Base-by-base conservation (phyloP, 495 filamentous ascomycete species). In the Neurospora tetraspora region DNA sequence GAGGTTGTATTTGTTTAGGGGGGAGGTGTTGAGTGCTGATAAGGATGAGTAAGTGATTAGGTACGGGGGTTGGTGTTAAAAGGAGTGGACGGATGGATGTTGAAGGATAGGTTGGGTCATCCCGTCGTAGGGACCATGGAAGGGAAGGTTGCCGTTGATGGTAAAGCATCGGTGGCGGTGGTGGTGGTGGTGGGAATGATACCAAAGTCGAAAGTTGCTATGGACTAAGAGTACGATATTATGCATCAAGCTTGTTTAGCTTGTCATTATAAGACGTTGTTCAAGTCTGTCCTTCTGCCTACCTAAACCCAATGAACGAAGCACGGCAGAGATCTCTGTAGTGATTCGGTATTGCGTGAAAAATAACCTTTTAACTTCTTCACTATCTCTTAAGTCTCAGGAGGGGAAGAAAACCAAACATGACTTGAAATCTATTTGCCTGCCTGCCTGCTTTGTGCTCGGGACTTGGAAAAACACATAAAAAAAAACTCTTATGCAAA, bases 11-110 rank as follows among this genome's bases (percentile, higher is more conserved):
- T 77, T 87, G 65, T 87, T 88, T 73, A 82, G 83, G 37, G 80
- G 83, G 68, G 85, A 87, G 68, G 81, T 86, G 72, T 77, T 82
- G 53, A 82, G 81, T 72, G 81, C 78, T 14, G 84, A 87, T n/a
- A 85, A 84, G 77, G 86, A 88, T 65, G 85, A 86, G 59, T 84
- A 73, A 76, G 68, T 6, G 39, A 27, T 31, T 14, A 31, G 27
- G 23, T 36, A 9, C 3, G 34, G 39, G 12, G 9, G 23, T 31
- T 37, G 68, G 36, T 18, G 34, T 39, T 23, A 34, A 31, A 70
- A 34, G 40, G 43, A 27, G n/a, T 39, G 70, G n/a, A 40, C 14
- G 27, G 27, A 23, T 11, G 68, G n/a, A 34, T 68, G 59, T 10
- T 34, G n/a, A 18, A 20, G 61, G 34, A 38, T 45, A 5, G 43